A percentile compares a stretch with the other conserved stretches of the same genome.
These are phyloP conservation scores for Solanum virginianum DNA, from an alignment of 257 asterid species.

Conservation along the genomic window DNA sequence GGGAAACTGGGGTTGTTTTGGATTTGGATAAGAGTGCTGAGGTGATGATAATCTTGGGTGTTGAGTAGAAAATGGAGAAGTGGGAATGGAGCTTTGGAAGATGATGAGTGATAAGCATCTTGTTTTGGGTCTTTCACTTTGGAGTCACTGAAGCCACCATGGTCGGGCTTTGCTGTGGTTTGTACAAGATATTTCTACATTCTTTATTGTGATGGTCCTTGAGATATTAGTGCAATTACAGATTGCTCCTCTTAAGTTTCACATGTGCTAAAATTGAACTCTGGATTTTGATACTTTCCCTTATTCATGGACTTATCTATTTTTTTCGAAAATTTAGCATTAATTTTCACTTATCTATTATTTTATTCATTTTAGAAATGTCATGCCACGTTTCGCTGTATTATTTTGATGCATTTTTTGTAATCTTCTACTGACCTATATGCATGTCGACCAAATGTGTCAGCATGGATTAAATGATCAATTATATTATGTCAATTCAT, in stretches of 20 bases:
- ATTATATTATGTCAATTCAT: too few relatives aligned
- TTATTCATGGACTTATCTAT: too few relatives aligned
- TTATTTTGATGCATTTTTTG: too few relatives aligned
- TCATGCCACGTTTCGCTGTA: too few relatives aligned
- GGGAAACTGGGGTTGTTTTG: conserved; percentile 2
- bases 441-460: too few relatives aligned
- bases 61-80: background rate
- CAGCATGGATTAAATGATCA: too few relatives aligned
- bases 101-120: conserved; percentile 16
- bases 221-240: background rate
- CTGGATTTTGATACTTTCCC: too few relatives aligned
- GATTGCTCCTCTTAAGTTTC: background rate
- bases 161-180: background rate
- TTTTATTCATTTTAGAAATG: too few relatives aligned
- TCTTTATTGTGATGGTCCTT: background rate
- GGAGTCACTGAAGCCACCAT: background rate
- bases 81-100: conserved; percentile 15
- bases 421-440: too few relatives aligned
- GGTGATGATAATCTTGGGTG: conserved; percentile 3
- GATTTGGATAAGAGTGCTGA: conserved; percentile 3
- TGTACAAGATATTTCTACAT: background rate
- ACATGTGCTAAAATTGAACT: background rate
- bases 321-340: too few relatives aligned
- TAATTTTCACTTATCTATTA: too few relatives aligned
- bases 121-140: background rate